Conservation (phyloP, 495 filamentous ascomycete genomes). For the Pyronema domesticum region DNA sequence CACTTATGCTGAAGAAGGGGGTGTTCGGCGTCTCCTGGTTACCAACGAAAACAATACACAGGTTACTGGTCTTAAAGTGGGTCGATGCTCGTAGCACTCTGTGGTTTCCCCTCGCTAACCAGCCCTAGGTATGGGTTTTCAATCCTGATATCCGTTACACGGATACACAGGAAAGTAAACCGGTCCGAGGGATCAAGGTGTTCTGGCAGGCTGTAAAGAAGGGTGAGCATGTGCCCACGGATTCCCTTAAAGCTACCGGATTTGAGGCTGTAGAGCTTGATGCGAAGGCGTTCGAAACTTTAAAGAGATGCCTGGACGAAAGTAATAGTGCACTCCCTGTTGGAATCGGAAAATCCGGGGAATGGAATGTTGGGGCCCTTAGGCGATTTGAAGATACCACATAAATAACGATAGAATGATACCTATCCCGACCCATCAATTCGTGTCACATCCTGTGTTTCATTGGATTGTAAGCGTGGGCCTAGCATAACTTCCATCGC, state of each 20-base stretch:
- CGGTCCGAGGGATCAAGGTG: constrained; percentile 18
- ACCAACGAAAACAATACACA: neutral
- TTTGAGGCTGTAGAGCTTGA: constrained; percentile 16
- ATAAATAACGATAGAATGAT: neutral
- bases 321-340: constrained; percentile 7
- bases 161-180: neutral
- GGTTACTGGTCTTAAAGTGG: neutral
- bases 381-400: constrained; percentile 14
- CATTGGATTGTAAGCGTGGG: no score
- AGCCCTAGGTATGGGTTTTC: constrained; percentile 46
- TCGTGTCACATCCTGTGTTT: no score
- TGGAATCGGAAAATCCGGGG: constrained; percentile 6
- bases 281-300: constrained; percentile 5
- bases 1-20: constrained; percentile 9
- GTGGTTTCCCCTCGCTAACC: constrained; percentile 7
- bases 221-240: neutral
- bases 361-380: constrained; percentile 16
- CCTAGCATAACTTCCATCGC: no score
- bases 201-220: constrained; percentile 11
- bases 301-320: constrained; percentile 5
- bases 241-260: constrained; percentile 9
- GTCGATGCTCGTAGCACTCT: neutral
- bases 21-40: constrained; percentile 9
- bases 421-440: no score
- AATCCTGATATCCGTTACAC: constrained; percentile 48